These are phyloP conservation scores for Mesotaenium endlicherianum DNA, from an alignment of 139 green algal genomes.

Conservation along the genomic window DNA sequence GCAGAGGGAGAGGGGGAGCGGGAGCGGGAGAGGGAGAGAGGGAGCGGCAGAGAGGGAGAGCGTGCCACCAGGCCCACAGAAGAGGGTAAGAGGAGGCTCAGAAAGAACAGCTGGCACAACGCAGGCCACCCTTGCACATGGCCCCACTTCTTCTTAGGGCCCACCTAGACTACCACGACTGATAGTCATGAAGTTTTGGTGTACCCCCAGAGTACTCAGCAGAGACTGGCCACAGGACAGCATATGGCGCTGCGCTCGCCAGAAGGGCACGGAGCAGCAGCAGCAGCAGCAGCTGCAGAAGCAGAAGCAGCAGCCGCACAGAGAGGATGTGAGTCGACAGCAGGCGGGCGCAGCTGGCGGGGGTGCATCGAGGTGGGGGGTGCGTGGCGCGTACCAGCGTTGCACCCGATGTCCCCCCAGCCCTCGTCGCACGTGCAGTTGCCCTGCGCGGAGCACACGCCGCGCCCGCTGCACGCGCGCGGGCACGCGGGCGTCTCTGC, in stretches of 20 bases:
- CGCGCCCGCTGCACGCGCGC: background rate
- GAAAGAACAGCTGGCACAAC: too few relatives aligned
- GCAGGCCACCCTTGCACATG: too few relatives aligned
- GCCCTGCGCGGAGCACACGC: background rate
- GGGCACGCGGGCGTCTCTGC: background rate
- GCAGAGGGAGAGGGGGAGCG: background rate
- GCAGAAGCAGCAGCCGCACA: background rate
- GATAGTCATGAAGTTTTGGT: too few relatives aligned
- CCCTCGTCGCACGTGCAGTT: slow-evolving; percentile 30
- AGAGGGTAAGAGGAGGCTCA: too few relatives aligned
- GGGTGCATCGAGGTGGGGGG: background rate
- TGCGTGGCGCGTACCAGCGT: background rate
- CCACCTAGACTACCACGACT: too few relatives aligned
- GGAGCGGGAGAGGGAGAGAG: background rate
- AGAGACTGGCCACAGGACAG: background rate
- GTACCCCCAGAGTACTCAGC: background rate
- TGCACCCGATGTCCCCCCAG: slow-evolving; percentile 39
- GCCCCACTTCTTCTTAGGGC: too few relatives aligned
- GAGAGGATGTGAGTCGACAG: too few relatives aligned
- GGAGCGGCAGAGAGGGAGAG: background rate
- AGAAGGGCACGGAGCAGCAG: background rate
- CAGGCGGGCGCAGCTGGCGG: too few relatives aligned
- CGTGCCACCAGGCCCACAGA: too few relatives aligned
- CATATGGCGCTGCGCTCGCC: background rate
- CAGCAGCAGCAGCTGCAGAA: background rate